Conservation (phyloP, 1,284 basidiomycete genomes). For the Heimioporus retisporus region DNA sequence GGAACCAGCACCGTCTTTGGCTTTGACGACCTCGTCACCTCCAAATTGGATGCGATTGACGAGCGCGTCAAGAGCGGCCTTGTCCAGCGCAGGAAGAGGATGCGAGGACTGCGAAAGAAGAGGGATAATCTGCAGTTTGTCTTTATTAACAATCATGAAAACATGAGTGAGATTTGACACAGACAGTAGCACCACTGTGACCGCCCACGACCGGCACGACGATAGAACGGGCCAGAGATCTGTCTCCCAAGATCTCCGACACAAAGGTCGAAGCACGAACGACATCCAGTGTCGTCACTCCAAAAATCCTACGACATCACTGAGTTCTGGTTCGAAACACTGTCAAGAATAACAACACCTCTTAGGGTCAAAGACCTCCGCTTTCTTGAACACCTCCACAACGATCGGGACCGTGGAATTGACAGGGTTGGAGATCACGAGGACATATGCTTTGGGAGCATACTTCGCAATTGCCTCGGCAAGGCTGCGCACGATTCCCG, state of each 20-base stretch:
- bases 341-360: conserved; percentile 58
- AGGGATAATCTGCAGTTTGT: conserved; percentile 82
- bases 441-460: conserved; percentile 93
- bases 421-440: conserved; percentile 97
- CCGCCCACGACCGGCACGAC: conserved; percentile 95
- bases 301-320: conserved; percentile 77
- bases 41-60: conserved; percentile 86
- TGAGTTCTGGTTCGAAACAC: conserved; percentile 8
- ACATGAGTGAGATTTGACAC: conserved; percentile 30
- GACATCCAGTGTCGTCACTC: conserved; percentile 98
- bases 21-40: conserved; percentile 94
- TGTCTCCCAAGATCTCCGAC: conserved; percentile 80
- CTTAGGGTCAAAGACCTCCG: conserved; percentile 93
- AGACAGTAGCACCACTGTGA: conserved; percentile 93
- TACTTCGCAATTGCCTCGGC: conserved; percentile 89
- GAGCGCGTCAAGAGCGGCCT: conserved; percentile 54
- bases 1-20: conserved; percentile 90
- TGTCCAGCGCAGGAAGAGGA: conserved; percentile 57
- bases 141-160: conserved; percentile 12
- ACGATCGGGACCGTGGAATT: conserved; percentile 99
- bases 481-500: conserved; percentile 95
- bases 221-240: conserved; percentile 73
- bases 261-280: conserved; percentile 98
- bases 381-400: conserved; percentile 95
- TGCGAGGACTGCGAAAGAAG: conserved; percentile 93